These are phyloP conservation scores for Phylloporus rhodoxanthus DNA, from an alignment of 768 basidiomycete genomes.

Conservation along the genomic window DNA sequence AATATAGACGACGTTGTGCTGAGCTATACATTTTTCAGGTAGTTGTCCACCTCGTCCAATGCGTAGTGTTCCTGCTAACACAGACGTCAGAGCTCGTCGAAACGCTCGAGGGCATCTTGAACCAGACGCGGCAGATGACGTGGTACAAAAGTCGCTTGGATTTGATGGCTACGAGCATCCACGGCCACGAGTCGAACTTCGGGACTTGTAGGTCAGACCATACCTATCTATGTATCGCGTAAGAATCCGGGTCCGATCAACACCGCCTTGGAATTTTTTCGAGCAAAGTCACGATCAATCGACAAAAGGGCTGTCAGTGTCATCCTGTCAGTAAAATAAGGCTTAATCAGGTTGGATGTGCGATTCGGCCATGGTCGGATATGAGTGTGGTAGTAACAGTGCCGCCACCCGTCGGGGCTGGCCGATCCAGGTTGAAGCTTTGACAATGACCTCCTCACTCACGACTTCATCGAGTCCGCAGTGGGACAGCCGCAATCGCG, in stretches of 20 bases:
- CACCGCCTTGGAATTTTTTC: background rate
- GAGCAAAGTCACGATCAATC: background rate
- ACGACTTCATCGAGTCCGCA: slow-evolving; percentile 29
- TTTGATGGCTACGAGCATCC: slow-evolving; percentile 57
- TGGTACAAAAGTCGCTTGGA: slow-evolving; percentile 75
- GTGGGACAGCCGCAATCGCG: slow-evolving; percentile 32
- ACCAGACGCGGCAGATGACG: slow-evolving; percentile 80
- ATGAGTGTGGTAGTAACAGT: slow-evolving; percentile 4
- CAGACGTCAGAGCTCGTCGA: slow-evolving; percentile 62
- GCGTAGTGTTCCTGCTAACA: background rate
- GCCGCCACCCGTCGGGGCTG: background rate
- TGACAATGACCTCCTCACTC: slow-evolving; percentile 15
- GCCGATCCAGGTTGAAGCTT: slow-evolving; percentile 6
- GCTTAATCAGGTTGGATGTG: background rate
- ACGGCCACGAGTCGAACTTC: slow-evolving; percentile 26
- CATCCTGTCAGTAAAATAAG: no score
- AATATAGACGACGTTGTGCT: slow-evolving; percentile 88
- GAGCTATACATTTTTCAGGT: slow-evolving; percentile 98
- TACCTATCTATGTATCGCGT: no score
- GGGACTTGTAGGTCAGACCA: background rate
- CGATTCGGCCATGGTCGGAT: background rate
- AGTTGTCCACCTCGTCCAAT: background rate
- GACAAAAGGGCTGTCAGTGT: background rate
- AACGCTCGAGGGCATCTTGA: slow-evolving; percentile 83
- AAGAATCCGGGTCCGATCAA: no score